Evolutionary conservation across 1,139 yeast species (phyloP), one percentile per base, ranked within the genome.

Genomic region (Lizanozyma gosingica): DNA sequence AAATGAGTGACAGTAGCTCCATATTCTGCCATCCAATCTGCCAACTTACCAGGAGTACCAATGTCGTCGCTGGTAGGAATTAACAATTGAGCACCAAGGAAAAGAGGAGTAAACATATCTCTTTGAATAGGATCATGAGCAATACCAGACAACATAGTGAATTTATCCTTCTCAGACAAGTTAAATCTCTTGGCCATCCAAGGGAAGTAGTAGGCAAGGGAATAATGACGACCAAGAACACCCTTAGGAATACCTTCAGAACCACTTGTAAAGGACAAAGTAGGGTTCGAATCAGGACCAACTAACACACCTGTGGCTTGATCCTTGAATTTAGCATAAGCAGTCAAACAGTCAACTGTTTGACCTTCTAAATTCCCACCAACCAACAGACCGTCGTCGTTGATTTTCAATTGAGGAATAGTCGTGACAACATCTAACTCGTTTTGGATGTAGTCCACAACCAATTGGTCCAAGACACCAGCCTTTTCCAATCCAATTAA

Each of bases 111-210:
- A 62, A 92, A 92, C 83, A 92, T 94, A 60, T 92, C 99, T 71
- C 99, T 83, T 67, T 92, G 99, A 47, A 92, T 92, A 14, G 99
- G 99, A 63, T 92, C 99, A 59, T 92, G 99, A 0, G 99, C 99
- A 60, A 92, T 92, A 56, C 99, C 99, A 18, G 95, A 85, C 45
- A 92, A 75, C 99, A 92, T 92, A 17, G 99, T 94, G 66, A 92
- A 92, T 57, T 73, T 83, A 63, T 94, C 98, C 36, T 80, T 74
- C 43, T 77, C 84, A 33, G 84, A 75, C 39, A 92, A 73, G 36
- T 80, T 78, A 56, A 94, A 92, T 41, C 81, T 76, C 57, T 85
- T 63, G 15, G 97, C 74, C 99, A 92, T 92, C 99, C 99, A 92
- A 34, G 95, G 95, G 75, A 92, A 92, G 62, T 92, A 92, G 66